phyloP scores from a whole-genome alignment of 1,284 basidiomycete genomes.

The Sanghuangporus sanghuang region DNA sequence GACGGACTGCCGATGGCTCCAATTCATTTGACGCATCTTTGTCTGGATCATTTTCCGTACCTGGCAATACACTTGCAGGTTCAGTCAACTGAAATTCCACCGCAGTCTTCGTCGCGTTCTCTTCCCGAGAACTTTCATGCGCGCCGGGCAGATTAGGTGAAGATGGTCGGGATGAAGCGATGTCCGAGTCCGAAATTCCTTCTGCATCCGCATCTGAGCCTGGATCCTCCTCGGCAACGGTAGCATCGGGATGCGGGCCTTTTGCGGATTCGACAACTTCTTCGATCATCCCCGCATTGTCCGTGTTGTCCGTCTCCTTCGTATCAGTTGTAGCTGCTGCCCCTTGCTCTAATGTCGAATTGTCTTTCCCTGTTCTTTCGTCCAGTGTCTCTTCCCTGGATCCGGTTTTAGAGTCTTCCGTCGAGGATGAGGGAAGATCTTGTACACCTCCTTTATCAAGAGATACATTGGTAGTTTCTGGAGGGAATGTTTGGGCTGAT shows the following conservation, averaged over 20 bases:
- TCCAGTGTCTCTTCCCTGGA: not conserved
- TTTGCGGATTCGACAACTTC: not conserved
- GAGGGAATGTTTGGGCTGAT: not conserved
- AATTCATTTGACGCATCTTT: not conserved
- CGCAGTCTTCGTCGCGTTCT: not conserved
- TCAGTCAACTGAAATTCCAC: not conserved
- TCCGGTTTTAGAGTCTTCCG: not conserved
- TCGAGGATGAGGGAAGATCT: not conserved
- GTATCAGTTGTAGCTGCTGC: not conserved
- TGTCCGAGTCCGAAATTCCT: slow-evolving; percentile 7
- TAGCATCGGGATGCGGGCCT: not conserved
- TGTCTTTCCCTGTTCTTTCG: not conserved
- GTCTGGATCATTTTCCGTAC: not conserved
- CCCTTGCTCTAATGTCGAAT: not conserved
- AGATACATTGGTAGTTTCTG: not conserved
- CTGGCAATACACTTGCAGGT: not conserved
- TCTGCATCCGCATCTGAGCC: not conserved
- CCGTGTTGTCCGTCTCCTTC: not conserved
- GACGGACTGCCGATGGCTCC: not conserved
- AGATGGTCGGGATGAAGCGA: slow-evolving; percentile 14
- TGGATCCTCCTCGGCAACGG: not conserved
- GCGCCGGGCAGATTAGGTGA: slow-evolving; percentile 2
- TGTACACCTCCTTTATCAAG: not conserved
- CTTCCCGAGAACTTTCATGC: not conserved
- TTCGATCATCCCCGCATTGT: not conserved